Percentiles rank a stretch among this genome's conserved stretches.
Evolutionary conservation across 352 stramenopile genomes (phyloP).

Genomic region (Globisporangium apiculatum): DNA sequence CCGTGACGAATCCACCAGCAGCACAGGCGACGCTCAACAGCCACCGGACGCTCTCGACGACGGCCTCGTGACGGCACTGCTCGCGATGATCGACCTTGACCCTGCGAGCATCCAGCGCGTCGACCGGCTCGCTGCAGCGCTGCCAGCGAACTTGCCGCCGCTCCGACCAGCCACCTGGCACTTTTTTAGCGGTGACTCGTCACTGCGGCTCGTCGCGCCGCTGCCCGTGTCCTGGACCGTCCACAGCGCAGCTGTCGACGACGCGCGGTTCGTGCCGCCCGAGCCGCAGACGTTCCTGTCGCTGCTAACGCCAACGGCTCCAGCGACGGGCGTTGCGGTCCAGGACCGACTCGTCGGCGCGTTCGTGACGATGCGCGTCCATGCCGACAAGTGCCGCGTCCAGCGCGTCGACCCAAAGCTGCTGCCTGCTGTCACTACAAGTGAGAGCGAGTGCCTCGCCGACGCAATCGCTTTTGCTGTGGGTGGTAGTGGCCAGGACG

Average conservation of each 20-base stretch:
- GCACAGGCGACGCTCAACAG: constrained; percentile 14
- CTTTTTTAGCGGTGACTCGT: constrained; percentile 37
- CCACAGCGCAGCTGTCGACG: constrained; percentile 62
- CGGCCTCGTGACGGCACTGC: constrained; percentile 55
- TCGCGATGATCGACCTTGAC: constrained; percentile 78
- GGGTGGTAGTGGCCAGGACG: constrained; percentile 4
- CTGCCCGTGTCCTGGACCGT: constrained; percentile 64
- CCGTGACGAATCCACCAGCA: constrained; percentile 15
- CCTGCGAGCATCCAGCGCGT: constrained; percentile 55
- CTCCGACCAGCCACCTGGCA: constrained; percentile 42
- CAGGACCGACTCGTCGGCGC: constrained; percentile 70
- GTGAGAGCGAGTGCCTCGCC: constrained; percentile 15
- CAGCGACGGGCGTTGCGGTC: constrained; percentile 33
- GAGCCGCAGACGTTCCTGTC: constrained; percentile 54
- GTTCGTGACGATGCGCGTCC: constrained; percentile 62
- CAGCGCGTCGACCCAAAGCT: constrained; percentile 50
- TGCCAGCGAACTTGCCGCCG: constrained; percentile 38
- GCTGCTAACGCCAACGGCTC: constrained; percentile 32
- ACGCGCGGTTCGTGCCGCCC: constrained; percentile 55
- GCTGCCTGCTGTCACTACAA: constrained; percentile 15
- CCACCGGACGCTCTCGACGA: constrained; percentile 57
- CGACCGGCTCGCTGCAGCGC: constrained; percentile 47
- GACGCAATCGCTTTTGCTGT: constrained; percentile 33
- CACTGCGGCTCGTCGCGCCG: constrained; percentile 30
- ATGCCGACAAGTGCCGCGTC: constrained; percentile 53